A percentile compares a stretch with the other conserved stretches of the same genome.
These are phyloP conservation scores for Viridothelium virens DNA, from an alignment of 495 filamentous ascomycete genomes.

Conservation along the genomic window DNA sequence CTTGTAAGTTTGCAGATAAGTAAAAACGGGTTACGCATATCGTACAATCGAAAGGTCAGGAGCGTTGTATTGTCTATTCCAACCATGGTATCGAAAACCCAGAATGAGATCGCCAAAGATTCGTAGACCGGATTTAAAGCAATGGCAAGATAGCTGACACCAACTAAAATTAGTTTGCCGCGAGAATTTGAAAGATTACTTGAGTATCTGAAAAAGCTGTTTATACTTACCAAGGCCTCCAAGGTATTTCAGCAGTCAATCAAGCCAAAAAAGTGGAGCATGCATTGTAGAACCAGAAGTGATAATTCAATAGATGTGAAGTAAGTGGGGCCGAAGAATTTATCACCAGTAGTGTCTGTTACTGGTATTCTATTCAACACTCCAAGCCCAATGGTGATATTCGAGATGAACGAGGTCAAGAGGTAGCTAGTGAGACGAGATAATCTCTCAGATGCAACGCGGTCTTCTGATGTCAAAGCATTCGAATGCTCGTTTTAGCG, in stretches of 20 bases:
- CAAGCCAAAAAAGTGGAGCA: neutral
- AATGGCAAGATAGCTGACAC: neutral
- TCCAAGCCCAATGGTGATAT: too few species aligned
- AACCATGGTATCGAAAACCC: slow-evolving; percentile 11
- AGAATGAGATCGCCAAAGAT: neutral
- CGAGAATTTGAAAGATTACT: neutral
- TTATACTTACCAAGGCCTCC: neutral
- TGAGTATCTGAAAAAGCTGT: neutral
- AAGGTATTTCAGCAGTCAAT: neutral
- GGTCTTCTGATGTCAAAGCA: neutral
- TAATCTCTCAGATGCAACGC: neutral
- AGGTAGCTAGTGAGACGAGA: neutral
- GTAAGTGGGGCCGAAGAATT: neutral
- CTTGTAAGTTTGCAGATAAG: neutral
- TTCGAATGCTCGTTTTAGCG: neutral
- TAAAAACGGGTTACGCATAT: neutral
- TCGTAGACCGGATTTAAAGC: neutral
- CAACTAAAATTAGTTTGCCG: neutral
- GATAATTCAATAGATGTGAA: neutral
- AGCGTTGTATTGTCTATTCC: slow-evolving; percentile 34
- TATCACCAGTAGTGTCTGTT: neutral
- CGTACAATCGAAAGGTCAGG: slow-evolving; percentile 35
- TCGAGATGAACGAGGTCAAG: neutral
- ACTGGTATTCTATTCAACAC: neutral
- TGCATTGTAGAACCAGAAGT: neutral